These are phyloP conservation scores for Globisporangium cederbergense DNA, from an alignment of 352 stramenopile genomes.

Conservation along the genomic window DNA sequence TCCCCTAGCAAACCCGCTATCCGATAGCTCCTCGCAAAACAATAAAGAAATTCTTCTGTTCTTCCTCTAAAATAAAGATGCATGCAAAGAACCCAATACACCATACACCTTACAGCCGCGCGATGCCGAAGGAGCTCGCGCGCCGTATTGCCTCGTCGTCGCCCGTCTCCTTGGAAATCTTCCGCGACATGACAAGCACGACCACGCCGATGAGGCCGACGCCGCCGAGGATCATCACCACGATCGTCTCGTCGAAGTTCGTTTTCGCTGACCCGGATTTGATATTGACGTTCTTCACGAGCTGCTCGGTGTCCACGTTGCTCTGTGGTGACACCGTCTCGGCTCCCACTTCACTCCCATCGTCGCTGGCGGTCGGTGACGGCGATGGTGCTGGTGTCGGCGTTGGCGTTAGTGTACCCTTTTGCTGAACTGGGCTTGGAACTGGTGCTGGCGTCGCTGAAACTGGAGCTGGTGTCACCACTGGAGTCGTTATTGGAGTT, in stretches of 20 bases:
- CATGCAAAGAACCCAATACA: conserved; percentile 3
- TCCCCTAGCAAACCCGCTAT: background rate
- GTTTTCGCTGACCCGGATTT: conserved; percentile 18
- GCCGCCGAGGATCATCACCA: conserved; percentile 55
- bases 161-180: conserved; percentile 46
- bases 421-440: background rate
- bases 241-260: conserved; percentile 37
- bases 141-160: conserved; percentile 31
- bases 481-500: background rate
- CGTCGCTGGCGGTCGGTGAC: background rate
- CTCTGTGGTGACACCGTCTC: conserved; percentile 5
- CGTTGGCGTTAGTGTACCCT: no score
- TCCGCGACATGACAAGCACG: conserved; percentile 49
- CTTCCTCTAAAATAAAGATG: conserved; percentile 7
- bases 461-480: background rate
- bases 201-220: conserved; percentile 50
- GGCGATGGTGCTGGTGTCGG: conserved; percentile 1
- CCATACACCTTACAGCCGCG: background rate
- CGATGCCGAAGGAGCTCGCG: conserved; percentile 11
- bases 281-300: conserved; percentile 13
- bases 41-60: no score
- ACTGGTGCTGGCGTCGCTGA: conserved; percentile 3
- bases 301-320: conserved; percentile 4
- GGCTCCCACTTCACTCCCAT: conserved; percentile 1
- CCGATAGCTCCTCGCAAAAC: no score